Evolutionary conservation across 108 stramenopile species (phyloP).

Genomic region (Nitzschia sp.): DNA sequence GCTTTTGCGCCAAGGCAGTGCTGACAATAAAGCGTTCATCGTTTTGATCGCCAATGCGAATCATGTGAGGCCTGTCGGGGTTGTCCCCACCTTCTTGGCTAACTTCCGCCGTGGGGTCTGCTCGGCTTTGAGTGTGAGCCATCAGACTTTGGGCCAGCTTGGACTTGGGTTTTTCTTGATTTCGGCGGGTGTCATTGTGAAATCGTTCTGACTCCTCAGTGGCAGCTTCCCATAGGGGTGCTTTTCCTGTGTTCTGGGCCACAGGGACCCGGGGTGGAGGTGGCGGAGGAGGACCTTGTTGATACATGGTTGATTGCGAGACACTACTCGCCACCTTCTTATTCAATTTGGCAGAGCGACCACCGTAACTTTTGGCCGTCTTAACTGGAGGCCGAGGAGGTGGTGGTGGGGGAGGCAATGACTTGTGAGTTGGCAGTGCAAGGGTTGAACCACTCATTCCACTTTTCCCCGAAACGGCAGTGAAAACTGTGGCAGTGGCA

Average conservation of each 20-base stretch:
- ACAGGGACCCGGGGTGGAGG: not conserved
- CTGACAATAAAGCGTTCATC: slow-evolving; percentile 35
- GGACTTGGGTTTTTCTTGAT: slow-evolving; percentile 5
- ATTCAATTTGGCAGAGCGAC: too few species aligned
- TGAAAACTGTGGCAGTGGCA: too few species aligned
- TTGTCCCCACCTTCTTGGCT: slow-evolving; percentile 4
- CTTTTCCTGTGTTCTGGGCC: not conserved
- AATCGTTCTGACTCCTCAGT: not conserved
- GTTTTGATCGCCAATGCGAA: slow-evolving; percentile 29
- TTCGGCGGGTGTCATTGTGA: not conserved
- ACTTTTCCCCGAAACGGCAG: too few species aligned
- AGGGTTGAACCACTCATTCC: too few species aligned
- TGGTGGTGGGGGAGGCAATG: too few species aligned
- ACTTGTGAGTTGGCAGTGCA: too few species aligned
- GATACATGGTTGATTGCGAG: too few species aligned
- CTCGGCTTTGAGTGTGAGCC: slow-evolving; percentile 42
- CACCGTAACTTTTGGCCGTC: too few species aligned
- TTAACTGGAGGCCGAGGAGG: too few species aligned
- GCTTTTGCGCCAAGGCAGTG: slow-evolving; percentile 30
- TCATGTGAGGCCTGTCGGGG: slow-evolving; percentile 16
- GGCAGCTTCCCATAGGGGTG: not conserved
- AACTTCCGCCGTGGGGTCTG: slow-evolving; percentile 29
- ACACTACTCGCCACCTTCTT: too few species aligned
- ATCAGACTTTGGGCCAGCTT: slow-evolving; percentile 38
- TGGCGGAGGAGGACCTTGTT: not conserved